Percentiles rank a stretch among this genome's conserved stretches.
phyloP scores from a whole-genome alignment of 495 filamentous ascomycete genomes.

The Bacidia gigantensis region DNA sequence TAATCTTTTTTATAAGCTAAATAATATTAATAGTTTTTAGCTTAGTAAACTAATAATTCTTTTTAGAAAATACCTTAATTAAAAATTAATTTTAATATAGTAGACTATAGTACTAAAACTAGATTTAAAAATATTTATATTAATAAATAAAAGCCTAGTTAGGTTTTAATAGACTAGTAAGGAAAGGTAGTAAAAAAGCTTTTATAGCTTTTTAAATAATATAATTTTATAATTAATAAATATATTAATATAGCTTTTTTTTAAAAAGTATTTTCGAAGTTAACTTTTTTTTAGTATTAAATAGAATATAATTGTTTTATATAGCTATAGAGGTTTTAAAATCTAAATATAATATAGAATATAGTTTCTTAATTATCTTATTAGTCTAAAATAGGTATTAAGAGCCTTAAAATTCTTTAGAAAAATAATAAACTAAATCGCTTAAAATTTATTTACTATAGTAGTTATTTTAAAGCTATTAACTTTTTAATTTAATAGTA shows the following conservation, averaged over 20 bases:
- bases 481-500: slow-evolving; percentile 3
- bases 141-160: background rate
- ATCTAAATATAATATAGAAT: slow-evolving; percentile 3
- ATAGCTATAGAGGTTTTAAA: slow-evolving; percentile 1
- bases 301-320: slow-evolving; percentile 1
- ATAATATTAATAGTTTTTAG: background rate
- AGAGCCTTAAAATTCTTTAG: background rate
- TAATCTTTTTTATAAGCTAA: background rate
- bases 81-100: background rate
- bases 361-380: background rate
- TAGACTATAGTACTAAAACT: background rate
- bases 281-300: background rate
- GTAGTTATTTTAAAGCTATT: background rate
- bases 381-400: background rate
- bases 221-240: background rate
- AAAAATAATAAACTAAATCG: background rate
- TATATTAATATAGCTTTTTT: background rate
- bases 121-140: slow-evolving; percentile 1
- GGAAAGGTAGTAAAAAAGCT: background rate
- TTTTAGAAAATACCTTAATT: background rate
- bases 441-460: background rate
- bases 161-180: background rate
- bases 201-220: background rate
- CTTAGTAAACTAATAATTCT: background rate
- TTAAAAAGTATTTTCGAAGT: background rate